Base-by-base conservation (phyloP, 169 alveolate genomes). In the Plasmodium inui region DNA sequence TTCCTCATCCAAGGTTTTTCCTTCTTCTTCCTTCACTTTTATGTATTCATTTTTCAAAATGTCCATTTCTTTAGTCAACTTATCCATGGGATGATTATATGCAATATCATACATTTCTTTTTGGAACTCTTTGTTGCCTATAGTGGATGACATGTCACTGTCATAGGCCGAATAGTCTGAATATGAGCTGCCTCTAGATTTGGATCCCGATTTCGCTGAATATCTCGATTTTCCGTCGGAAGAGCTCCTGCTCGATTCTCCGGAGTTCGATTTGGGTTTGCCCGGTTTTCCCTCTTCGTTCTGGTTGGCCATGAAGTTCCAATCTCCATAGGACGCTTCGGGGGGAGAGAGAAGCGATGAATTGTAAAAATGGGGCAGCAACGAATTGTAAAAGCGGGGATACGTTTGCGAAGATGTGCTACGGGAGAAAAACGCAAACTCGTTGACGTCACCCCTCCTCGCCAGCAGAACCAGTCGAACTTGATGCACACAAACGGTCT, bases 11-110 rank as follows among this genome's bases (percentile, higher is more conserved):
- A 79, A 44, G 1, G 0, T 1, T 79, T 79, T 19, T 19, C 1
- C 39, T n/a, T 79, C 70, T 26, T 79, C 84, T 5, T 34, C 84
- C 55, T 79, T 79, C 44, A 79, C 7, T 22, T 79, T 79, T 79
- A 1, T 79, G 55, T 37, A 79, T 1, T 79, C 84, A 26, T 79
- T 79, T 79, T 19, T 17, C 55, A 79, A 30, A 4, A 8, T 12
- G 32, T 30, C 57, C 30, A 79, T 41, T 37, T 79, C 84, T 30
- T 30, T 32, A 79, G 14, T 3, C 39, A 55, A 37, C 26, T 9
- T 79, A 1, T 79, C 84, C 84, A 79, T 41, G 9, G 84, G 84
- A 34, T 79, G 84, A 0, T 19, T 3, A 26, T 0, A 0, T 7
- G 55, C 9, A 30, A 79, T 44, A 9, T 44, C 73, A 26, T 14